Percentiles rank a stretch among this genome's conserved stretches.
Evolutionary conservation across 2,329 filamentous ascomycete genomes (phyloP).

Genomic region (Botrytis aclada): DNA sequence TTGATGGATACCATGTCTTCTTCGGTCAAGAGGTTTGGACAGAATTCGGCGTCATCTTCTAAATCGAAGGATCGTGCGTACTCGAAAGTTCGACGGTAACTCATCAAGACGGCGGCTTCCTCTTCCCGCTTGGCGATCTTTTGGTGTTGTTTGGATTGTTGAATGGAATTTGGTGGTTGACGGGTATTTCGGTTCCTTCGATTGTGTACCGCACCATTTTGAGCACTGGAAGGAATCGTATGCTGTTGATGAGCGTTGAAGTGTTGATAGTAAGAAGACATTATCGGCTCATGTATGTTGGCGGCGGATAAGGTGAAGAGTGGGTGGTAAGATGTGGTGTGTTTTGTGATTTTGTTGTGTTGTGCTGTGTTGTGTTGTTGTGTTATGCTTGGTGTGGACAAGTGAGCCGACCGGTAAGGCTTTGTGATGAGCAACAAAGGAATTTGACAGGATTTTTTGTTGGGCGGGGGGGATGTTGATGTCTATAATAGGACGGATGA

Average conservation of each 20-base stretch:
- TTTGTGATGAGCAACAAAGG: conserved; percentile 17
- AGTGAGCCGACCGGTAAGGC: conserved; percentile 14
- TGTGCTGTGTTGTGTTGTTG: background rate
- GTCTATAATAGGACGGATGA: background rate
- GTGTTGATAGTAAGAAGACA: conserved; percentile 63
- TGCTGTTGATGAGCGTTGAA: conserved; percentile 56
- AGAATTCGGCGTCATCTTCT: conserved; percentile 95
- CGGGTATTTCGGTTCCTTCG: conserved; percentile 83
- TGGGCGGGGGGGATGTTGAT: background rate
- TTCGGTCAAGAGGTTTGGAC: conserved; percentile 85
- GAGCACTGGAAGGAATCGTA: conserved; percentile 51
- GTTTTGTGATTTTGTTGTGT: background rate
- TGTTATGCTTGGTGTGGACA: background rate
- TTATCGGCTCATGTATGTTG: conserved; percentile 41
- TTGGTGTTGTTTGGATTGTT: conserved; percentile 70
- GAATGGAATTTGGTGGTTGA: conserved; percentile 65
- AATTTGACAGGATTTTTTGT: conserved; percentile 6
- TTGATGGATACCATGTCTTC: conserved; percentile 82
- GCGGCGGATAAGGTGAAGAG: conserved; percentile 3
- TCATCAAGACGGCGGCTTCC: conserved; percentile 70
- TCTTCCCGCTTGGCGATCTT: conserved; percentile 86
- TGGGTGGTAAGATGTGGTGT: background rate
- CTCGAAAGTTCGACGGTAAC: conserved; percentile 86
- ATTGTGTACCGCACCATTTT: conserved; percentile 59
- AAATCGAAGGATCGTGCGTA: conserved; percentile 90